phyloP scores from a whole-genome alignment of 2,329 filamentous ascomycete species.

The Sclerotiophoma versabilis region DNA sequence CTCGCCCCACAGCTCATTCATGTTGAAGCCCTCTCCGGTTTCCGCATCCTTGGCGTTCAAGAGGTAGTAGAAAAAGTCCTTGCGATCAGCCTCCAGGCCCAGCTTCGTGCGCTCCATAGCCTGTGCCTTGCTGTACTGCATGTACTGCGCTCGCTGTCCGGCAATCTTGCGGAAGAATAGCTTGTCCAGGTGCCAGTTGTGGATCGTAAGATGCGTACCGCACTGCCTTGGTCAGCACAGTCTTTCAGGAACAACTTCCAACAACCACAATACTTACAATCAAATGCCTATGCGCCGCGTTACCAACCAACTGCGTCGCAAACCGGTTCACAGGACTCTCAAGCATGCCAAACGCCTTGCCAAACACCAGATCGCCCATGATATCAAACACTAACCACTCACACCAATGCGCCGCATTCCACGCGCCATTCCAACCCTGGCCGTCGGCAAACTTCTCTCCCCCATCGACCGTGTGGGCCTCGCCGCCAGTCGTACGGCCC shows the following conservation, averaged over 20 bases:
- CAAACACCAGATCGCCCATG: slow-evolving; percentile 59
- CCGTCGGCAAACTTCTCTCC: slow-evolving; percentile 24
- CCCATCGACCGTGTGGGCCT: slow-evolving; percentile 1
- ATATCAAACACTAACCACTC: slow-evolving; percentile 59
- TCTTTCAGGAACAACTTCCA: not conserved
- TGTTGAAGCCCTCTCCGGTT: slow-evolving; percentile 53
- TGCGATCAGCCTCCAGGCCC: slow-evolving; percentile 50
- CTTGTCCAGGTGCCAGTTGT: slow-evolving; percentile 54
- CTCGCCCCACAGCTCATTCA: slow-evolving; percentile 58
- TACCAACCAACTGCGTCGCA: slow-evolving; percentile 52
- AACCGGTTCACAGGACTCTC: slow-evolving; percentile 51
- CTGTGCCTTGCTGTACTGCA: slow-evolving; percentile 54
- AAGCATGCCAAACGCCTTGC: slow-evolving; percentile 55
- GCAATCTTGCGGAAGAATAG: slow-evolving; percentile 55
- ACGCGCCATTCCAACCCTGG: slow-evolving; percentile 49
- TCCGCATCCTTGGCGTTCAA: slow-evolving; percentile 57
- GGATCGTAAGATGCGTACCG: slow-evolving; percentile 54
- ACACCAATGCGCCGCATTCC: slow-evolving; percentile 56
- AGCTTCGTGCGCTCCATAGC: slow-evolving; percentile 53
- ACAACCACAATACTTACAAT: slow-evolving; percentile 43
- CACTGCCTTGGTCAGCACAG: slow-evolving; percentile 37
- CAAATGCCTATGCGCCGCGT: slow-evolving; percentile 55
- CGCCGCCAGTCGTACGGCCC: slow-evolving; percentile 25
- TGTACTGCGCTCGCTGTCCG: slow-evolving; percentile 50
- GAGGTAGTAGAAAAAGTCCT: slow-evolving; percentile 59